Evolutionary conservation across 495 filamentous ascomycete species (phyloP).

Genomic region (Aspergillus cristatus): DNA sequence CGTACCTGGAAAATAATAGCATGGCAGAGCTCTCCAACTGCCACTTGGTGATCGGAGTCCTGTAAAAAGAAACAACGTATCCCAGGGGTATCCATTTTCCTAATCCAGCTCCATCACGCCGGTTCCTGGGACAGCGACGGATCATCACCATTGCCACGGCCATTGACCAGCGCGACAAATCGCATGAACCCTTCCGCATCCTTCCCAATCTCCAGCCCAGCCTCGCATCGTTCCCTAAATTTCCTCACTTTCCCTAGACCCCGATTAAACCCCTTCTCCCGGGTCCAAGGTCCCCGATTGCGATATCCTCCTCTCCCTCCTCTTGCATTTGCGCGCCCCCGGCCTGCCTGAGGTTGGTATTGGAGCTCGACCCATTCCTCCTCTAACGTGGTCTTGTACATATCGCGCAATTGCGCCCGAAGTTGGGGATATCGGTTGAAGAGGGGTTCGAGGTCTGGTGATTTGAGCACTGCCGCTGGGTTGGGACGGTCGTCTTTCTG

Average conservation of each 20-base stretch:
- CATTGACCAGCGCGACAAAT: slow-evolving; percentile 30
- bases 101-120: slow-evolving; percentile 8
- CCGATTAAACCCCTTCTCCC: slow-evolving; percentile 39
- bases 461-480: slow-evolving; percentile 18
- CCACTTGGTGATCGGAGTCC: too few relatives aligned
- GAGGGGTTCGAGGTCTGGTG: slow-evolving; percentile 39
- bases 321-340: slow-evolving; percentile 27
- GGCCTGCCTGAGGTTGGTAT: slow-evolving; percentile 6
- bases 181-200: slow-evolving; percentile 32
- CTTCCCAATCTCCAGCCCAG: slow-evolving; percentile 24
- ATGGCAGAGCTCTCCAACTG: too few relatives aligned
- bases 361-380: slow-evolving; percentile 33
- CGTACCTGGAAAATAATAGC: too few relatives aligned
- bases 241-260: slow-evolving; percentile 33
- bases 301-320: slow-evolving; percentile 38
- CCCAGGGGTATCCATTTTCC: too few relatives aligned
- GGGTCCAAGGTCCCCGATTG: slow-evolving; percentile 32
- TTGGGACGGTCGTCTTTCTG: neutral
- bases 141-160: slow-evolving; percentile 8
- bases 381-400: slow-evolving; percentile 43
- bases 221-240: slow-evolving; percentile 30
- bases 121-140: slow-evolving; percentile 3
- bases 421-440: slow-evolving; percentile 45
- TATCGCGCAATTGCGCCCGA: slow-evolving; percentile 37
- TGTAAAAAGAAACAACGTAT: too few relatives aligned